Conservation (phyloP, 345 rosid genomes). For the Corchorus capsularis region DNA sequence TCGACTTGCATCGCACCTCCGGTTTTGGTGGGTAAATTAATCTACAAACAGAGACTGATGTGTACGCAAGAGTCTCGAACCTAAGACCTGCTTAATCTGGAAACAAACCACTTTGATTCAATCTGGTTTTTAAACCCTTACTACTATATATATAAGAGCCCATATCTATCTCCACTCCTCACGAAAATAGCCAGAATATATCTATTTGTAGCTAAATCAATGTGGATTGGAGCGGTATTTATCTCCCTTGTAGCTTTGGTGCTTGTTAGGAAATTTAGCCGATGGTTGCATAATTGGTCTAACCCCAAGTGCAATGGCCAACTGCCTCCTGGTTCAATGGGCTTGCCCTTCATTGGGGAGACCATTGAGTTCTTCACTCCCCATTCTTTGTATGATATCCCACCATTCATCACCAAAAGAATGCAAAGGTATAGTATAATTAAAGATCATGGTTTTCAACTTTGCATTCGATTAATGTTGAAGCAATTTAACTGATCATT, state of each 20-base stretch:
- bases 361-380: constrained; percentile 28
- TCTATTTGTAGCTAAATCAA: no score
- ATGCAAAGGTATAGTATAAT: background rate
- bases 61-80: no score
- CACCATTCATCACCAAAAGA: background rate
- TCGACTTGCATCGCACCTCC: no score
- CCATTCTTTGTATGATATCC: constrained; percentile 5
- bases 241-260: background rate
- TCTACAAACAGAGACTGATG: no score
- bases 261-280: constrained; percentile 3
- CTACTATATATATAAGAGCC: no score
- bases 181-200: no score
- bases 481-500: background rate
- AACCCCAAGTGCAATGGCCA: constrained; percentile 21
- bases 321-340: constrained; percentile 28
- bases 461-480: background rate
- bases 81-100: no score
- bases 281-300: background rate
- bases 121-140: no score
- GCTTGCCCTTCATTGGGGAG: constrained; percentile 34
- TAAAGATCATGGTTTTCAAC: no score
- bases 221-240: background rate
- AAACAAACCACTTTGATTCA: no score
- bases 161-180: no score
- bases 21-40: no score